A percentile compares a stretch with the other conserved stretches of the same genome.
phyloP scores from a whole-genome alignment of 495 filamentous ascomycete species.

The Aspergillus wentii region DNA sequence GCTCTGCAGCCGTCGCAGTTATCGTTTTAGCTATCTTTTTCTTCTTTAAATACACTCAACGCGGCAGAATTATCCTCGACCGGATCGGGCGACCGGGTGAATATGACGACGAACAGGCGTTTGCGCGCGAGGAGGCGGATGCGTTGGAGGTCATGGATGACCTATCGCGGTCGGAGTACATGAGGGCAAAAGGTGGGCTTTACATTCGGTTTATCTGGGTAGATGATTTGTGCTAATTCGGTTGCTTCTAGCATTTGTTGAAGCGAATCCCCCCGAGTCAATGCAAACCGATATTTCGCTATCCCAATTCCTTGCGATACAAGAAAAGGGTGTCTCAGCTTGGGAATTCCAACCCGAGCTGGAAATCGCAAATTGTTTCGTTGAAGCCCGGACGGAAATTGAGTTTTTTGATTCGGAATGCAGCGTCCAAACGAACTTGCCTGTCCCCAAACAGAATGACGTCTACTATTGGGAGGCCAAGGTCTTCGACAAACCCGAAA shows the following conservation, averaged over 20 bases:
- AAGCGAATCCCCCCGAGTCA: slow-evolving; percentile 93
- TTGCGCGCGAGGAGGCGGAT: slow-evolving; percentile 86
- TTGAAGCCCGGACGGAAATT: slow-evolving; percentile 92
- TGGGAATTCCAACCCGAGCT: slow-evolving; percentile 99
- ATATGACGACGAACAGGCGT: slow-evolving; percentile 95
- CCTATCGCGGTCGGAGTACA: slow-evolving; percentile 79
- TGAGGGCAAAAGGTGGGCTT: slow-evolving; percentile 84
- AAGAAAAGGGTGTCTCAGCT: slow-evolving; percentile 96
- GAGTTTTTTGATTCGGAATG: slow-evolving; percentile 98
- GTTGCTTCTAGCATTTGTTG: slow-evolving; percentile 80
- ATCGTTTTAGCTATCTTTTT: slow-evolving; percentile 81
- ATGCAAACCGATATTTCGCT: slow-evolving; percentile 94
- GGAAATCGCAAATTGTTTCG: slow-evolving; percentile 98
- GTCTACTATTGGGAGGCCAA: slow-evolving; percentile 99
- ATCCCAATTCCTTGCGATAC: slow-evolving; percentile 95
- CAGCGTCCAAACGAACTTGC: slow-evolving; percentile 93
- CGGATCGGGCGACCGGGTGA: slow-evolving; percentile 90
- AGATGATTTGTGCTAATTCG: slow-evolving; percentile 10
- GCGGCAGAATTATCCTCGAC: slow-evolving; percentile 89
- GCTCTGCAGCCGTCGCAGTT: slow-evolving; percentile 79
- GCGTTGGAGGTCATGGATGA: slow-evolving; percentile 96
- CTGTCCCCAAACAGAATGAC: slow-evolving; percentile 97
- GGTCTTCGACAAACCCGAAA: slow-evolving; percentile 94
- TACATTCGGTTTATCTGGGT: neutral
- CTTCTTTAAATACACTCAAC: slow-evolving; percentile 86